Conservation (phyloP, 371 early-diverging fungal genomes). For the Mortierella sp. region DNA sequence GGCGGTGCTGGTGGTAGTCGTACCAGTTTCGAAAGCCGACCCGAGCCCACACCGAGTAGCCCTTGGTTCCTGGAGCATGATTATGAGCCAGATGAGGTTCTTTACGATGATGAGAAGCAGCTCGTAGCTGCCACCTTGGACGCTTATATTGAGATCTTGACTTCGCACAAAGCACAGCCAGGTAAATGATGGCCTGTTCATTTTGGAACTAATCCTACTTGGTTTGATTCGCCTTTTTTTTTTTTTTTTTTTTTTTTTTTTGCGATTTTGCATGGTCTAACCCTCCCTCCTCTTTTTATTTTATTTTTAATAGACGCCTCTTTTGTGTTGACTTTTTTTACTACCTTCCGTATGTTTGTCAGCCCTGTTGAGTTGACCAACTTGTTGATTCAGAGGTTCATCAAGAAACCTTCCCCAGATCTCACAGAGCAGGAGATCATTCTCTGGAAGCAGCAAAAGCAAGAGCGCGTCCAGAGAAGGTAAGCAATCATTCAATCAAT, state of each 20-base stretch:
- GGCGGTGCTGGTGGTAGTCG: no score
- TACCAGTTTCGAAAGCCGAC: slow-evolving; percentile 16
- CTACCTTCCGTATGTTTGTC: slow-evolving; percentile 86
- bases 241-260: not conserved
- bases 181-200: slow-evolving; percentile 14
- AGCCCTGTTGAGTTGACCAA: slow-evolving; percentile 78
- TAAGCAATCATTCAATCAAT: slow-evolving; percentile 3
- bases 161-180: slow-evolving; percentile 35
- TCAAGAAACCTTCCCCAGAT: slow-evolving; percentile 70
- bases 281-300: no score
- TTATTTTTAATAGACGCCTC: slow-evolving; percentile 66
- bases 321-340: slow-evolving; percentile 82
- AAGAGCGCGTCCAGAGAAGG: slow-evolving; percentile 74
- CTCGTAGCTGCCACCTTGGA: slow-evolving; percentile 37
- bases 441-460: slow-evolving; percentile 86
- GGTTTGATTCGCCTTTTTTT: no score
- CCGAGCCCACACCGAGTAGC: not conserved
- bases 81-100: slow-evolving; percentile 36
- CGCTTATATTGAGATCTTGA: slow-evolving; percentile 41
- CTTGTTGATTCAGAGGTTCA: slow-evolving; percentile 73
- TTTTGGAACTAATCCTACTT: no score
- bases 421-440: slow-evolving; percentile 73
- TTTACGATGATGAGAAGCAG: slow-evolving; percentile 33
- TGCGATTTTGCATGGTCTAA: no score
- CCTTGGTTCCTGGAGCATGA: slow-evolving; percentile 47